Evolutionary conservation across 2,329 filamentous ascomycete genomes (phyloP), one percentile per base, ranked within the genome.

Genomic region (Ophiostoma montium): DNA sequence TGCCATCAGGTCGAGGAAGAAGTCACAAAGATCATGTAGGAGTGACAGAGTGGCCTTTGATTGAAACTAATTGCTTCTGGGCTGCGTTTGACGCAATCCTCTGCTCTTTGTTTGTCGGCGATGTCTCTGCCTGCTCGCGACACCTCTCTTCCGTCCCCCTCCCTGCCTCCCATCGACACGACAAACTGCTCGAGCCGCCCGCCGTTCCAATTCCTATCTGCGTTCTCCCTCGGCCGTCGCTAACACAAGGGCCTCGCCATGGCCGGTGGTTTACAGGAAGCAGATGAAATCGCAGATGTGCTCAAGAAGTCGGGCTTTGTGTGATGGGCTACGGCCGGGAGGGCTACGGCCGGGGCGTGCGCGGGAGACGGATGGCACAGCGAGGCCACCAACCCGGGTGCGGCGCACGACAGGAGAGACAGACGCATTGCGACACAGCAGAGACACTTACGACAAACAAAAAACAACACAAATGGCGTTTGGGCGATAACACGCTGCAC

Each of bases 1-100:
- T 27, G 13, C 13, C 61, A 63, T 66, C 78, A 90, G 85, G 83
- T 87, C 69, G 85, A 90, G 73, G 85, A 89, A 71, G 85, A 89
- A 70, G 80, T 89, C 66, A 88, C 84, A 60, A 90, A 86, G 70
- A 86, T 94, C 70, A 88, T 89, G 83, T 89, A 82, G 65, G 23
- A 21, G 30, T 21, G 11, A n/a, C 31, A 23, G 18, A 44, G 30
- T 21, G 7, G 16, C 31, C 42, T 33, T 23, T 16, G 12, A 16
- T n/a, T 16, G 13, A 10, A 42, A 11, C 23, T 23, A 12, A 3
- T 19, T 41, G 13, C 16, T 30, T 21, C 35, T 15, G 8, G 30
- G 27, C 32, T 41, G 16, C 27, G 39, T 30, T 15, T 42, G n/a
- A n/a, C n/a, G n/a, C n/a, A n/a, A n/a, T n/a, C 15, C 30, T 8